Base-by-base conservation (phyloP, 31 red algal species). In the Pterothamnion heteromorphum region DNA sequence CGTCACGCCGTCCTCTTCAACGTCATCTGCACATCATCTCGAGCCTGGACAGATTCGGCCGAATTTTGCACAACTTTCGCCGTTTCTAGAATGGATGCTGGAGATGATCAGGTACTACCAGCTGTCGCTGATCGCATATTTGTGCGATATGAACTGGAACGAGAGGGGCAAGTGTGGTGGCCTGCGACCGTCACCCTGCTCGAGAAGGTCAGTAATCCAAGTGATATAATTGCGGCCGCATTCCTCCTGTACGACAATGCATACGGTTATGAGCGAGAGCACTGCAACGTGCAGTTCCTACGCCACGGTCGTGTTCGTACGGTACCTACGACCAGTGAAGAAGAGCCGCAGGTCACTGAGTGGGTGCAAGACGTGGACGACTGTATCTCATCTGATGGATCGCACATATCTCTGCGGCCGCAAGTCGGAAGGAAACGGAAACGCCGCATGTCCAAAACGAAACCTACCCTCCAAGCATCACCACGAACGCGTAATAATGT, bases 281-380 rank as follows among this genome's bases (percentile, higher is more conserved):
- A 82, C 78, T 82, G 78, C 26, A 82, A 82, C 78, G 78, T 82
- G 31, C 9, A 82, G 31, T 28, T 82, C 31, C 26, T 82, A 82
- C 26, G 20, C 9, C 5, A 27, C 21, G 21, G n/a, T 82, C 14
- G 78, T 27, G n/a, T 82, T 18, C 24, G 78, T 27, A 82, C 24
- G 24, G 78, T 82, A 82, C 78, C 78, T 27, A 82, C 31, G 78
- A 27, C 78, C n/a, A 27, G n/a, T 27, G 24, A 82, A 27, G 78
- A 82, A 82, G 78, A 9, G 21, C 78, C 78, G 5, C 78, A 82
- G 31, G 9, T 82, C n/a, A 82, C 24, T 9, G 24, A 82, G n/a
- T 14, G 78, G 78, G 78, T 27, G 21, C 78, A 82, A 5, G 24
- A 82, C 14, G 78, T 27, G n/a, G 78, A 82, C 5, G 78, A 82